Percentiles rank a stretch among this genome's conserved stretches.
Evolutionary conservation across 306 rosid genomes (phyloP).

Genomic region (Acacia crassicarpa): DNA sequence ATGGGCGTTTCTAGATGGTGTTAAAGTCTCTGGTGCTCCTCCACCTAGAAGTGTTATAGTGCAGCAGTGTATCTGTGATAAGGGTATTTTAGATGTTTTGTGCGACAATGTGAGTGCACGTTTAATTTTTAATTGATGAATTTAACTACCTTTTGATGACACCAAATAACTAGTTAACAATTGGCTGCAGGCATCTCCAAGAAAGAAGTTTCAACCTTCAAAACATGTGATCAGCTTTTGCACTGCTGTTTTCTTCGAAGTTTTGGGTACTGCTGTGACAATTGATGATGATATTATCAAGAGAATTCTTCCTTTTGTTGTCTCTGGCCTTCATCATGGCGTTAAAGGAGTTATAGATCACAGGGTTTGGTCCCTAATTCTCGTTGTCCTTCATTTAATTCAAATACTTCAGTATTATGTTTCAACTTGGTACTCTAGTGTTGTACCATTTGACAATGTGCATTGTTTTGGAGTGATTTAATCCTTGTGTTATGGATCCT

Average conservation of each 20-base stretch:
- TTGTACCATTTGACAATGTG: neutral
- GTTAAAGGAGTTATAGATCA: slow-evolving; percentile 59
- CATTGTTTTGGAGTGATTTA: neutral
- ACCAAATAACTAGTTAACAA: slow-evolving; percentile 13
- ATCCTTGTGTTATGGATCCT: neutral
- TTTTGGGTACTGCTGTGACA: slow-evolving; percentile 63
- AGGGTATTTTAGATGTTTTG: slow-evolving; percentile 66
- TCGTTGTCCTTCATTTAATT: neutral
- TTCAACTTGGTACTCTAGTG: neutral
- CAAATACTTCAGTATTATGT: neutral
- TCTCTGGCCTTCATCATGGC: slow-evolving; percentile 71
- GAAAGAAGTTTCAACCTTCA: slow-evolving; percentile 73
- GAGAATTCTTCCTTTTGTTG: slow-evolving; percentile 71
- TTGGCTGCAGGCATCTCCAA: slow-evolving; percentile 62
- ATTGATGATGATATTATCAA: slow-evolving; percentile 62
- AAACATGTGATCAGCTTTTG: slow-evolving; percentile 65
- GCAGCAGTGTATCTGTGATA: slow-evolving; percentile 81
- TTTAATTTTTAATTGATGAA: slow-evolving; percentile 23
- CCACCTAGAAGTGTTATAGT: slow-evolving; percentile 86
- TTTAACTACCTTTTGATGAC: slow-evolving; percentile 4
- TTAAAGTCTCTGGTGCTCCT: slow-evolving; percentile 78
- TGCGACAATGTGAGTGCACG: slow-evolving; percentile 79
- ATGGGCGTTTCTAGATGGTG: slow-evolving; percentile 86
- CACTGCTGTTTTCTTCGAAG: slow-evolving; percentile 85
- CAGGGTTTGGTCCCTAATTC: slow-evolving; percentile 58